Percentiles rank a stretch among this genome's conserved stretches.
Evolutionary conservation across 2,329 filamentous ascomycete species (phyloP).

Genomic region (Neobulgaria alba): DNA sequence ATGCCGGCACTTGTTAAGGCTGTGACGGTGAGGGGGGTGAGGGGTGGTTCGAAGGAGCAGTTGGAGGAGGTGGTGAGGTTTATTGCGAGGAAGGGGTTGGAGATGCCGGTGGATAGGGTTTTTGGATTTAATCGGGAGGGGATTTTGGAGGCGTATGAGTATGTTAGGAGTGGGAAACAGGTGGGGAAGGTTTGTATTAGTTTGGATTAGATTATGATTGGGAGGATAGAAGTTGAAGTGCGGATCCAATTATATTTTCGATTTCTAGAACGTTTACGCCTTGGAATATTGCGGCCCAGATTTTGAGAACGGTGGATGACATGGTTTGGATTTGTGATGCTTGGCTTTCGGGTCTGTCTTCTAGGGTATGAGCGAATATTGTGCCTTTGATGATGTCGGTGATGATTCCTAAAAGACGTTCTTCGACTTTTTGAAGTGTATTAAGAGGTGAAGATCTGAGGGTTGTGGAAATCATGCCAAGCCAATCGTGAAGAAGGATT

Average conservation of each 20-base stretch:
- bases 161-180: neutral
- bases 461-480: conserved; percentile 8
- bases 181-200: neutral
- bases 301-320: conserved; percentile 2
- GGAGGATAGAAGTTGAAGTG: neutral
- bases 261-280: conserved; percentile 8
- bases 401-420: conserved; percentile 8
- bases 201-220: neutral
- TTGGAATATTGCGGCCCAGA: conserved; percentile 9
- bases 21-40: neutral
- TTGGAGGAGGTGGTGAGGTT: neutral
- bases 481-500: conserved; percentile 36
- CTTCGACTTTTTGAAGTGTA: conserved; percentile 27
- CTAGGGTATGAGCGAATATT: conserved; percentile 50
- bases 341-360: neutral
- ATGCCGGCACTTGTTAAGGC: neutral
- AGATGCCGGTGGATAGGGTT: neutral
- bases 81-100: neutral
- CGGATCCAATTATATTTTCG: conserved; percentile 6
- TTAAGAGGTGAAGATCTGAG: neutral
- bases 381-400: conserved; percentile 45
- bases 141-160: neutral
- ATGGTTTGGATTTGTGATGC: neutral
- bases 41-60: neutral
- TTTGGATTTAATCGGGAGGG: neutral